phyloP scores from a whole-genome alignment of 768 basidiomycete species.

The Calocybe cyanea region DNA sequence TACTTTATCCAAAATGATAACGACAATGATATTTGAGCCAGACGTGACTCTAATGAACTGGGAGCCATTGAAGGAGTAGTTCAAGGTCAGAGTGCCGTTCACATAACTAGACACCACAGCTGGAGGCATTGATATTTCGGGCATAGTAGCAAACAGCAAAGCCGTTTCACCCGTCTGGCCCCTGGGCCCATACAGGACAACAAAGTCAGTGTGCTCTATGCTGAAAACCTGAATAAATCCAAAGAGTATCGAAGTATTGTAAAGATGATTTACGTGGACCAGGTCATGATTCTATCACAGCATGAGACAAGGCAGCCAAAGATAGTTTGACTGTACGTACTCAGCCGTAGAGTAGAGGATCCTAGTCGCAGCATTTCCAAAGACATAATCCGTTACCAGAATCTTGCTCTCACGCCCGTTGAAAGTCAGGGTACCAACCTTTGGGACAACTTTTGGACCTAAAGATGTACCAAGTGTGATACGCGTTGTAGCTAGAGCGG shows the following conservation, averaged over 20 bases:
- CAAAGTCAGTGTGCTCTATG: constrained; percentile 37
- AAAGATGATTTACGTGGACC: constrained; percentile 41
- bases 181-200: constrained; percentile 38
- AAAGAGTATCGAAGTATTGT: background rate
- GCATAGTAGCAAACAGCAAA: constrained; percentile 28
- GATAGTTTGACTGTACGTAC: constrained; percentile 22
- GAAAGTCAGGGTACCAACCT: constrained; percentile 34
- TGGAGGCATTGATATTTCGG: constrained; percentile 25
- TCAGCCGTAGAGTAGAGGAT: constrained; percentile 47
- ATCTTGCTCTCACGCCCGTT: constrained; percentile 49
- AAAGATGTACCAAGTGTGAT: constrained; percentile 40
- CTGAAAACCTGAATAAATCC: constrained; percentile 18
- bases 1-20: constrained; percentile 41
- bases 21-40: constrained; percentile 23
- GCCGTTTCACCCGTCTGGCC: constrained; percentile 43
- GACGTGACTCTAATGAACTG: constrained; percentile 31
- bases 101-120: constrained; percentile 28
- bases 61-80: constrained; percentile 30
- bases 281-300: constrained; percentile 42
- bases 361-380: constrained; percentile 29
- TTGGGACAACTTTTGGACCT: constrained; percentile 35
- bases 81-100: constrained; percentile 36
- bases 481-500: constrained; percentile 38
- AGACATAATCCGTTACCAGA: constrained; percentile 44
- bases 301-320: too few species aligned